phyloP scores from a whole-genome alignment of 2,329 filamentous ascomycete genomes.

The Epichloe coenophiala region DNA sequence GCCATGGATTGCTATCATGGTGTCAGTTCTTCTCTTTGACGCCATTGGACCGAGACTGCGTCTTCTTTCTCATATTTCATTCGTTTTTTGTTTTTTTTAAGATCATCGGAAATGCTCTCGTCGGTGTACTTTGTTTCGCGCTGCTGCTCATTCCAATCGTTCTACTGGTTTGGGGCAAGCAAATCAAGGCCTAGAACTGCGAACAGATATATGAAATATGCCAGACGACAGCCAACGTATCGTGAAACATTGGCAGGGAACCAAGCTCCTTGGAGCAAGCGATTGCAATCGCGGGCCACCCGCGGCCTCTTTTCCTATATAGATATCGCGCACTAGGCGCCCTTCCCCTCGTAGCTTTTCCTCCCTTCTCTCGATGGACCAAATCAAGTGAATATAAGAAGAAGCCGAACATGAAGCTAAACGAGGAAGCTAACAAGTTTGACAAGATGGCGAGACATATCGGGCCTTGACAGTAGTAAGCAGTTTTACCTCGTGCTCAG shows the following conservation, averaged over 20 bases:
- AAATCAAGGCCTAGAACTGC: conserved; percentile 4
- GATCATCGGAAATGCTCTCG: conserved; percentile 14
- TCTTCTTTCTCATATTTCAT: not conserved
- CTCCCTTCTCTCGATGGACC: no score
- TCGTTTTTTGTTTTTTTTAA: not conserved
- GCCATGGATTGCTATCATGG: conserved; percentile 23
- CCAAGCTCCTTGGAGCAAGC: no score
- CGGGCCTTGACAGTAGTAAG: no score
- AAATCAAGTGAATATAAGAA: no score
- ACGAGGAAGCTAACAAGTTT: no score
- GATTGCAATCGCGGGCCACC: no score
- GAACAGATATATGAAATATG: conserved; percentile 2
- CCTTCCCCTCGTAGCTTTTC: no score
- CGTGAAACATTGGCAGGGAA: not conserved
- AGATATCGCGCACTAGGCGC: no score
- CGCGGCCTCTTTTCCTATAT: no score
- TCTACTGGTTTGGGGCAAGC: conserved; percentile 8
- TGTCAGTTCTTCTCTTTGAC: conserved; percentile 10
- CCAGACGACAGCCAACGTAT: conserved; percentile 5
- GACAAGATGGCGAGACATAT: no score
- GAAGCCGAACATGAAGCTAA: no score
- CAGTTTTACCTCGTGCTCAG: no score
- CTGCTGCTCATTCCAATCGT: conserved; percentile 5
- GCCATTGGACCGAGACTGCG: not conserved
- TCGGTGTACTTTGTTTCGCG: conserved; percentile 4